Percentiles rank a stretch among this genome's conserved stretches.
These are phyloP conservation scores for Leishmania major DNA, from an alignment of 208 protist species.

Conservation along the genomic window DNA sequence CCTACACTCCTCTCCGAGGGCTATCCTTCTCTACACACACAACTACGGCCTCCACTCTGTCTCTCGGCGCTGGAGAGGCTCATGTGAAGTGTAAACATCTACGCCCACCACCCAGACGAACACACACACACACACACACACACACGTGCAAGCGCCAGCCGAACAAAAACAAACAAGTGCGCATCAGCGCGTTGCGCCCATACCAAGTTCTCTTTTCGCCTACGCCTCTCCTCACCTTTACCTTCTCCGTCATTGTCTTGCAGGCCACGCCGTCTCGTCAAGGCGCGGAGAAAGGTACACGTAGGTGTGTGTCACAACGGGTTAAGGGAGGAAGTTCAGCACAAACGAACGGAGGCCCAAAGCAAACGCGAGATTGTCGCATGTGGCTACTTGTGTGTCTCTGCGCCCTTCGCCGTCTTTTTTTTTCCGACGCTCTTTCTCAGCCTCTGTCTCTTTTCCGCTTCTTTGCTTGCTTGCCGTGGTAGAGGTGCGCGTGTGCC, in stretches of 20 bases:
- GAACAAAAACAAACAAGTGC: background rate
- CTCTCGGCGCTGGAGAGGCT: background rate
- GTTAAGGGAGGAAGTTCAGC: no score
- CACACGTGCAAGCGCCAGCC: background rate
- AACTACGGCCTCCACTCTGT: background rate
- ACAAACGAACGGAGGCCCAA: no score
- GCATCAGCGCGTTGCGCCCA: background rate
- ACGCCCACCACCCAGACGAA: background rate
- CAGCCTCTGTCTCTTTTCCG: background rate
- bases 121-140: background rate
- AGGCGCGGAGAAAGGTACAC: background rate
- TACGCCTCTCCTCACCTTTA: background rate
- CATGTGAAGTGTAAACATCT: background rate
- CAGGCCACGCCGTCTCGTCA: background rate
- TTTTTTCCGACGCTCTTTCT: background rate
- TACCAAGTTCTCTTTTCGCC: background rate
- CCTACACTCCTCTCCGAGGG: background rate
- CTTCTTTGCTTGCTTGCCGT: background rate
- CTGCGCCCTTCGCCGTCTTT: background rate
- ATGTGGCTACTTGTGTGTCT: background rate
- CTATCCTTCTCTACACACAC: background rate
- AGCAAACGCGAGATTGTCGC: background rate
- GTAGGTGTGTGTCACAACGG: background rate
- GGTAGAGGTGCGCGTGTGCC: background rate
- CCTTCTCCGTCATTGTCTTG: background rate